These are phyloP conservation scores for Apiospora marii DNA, from an alignment of 2,329 filamentous ascomycete species.

Conservation along the genomic window DNA sequence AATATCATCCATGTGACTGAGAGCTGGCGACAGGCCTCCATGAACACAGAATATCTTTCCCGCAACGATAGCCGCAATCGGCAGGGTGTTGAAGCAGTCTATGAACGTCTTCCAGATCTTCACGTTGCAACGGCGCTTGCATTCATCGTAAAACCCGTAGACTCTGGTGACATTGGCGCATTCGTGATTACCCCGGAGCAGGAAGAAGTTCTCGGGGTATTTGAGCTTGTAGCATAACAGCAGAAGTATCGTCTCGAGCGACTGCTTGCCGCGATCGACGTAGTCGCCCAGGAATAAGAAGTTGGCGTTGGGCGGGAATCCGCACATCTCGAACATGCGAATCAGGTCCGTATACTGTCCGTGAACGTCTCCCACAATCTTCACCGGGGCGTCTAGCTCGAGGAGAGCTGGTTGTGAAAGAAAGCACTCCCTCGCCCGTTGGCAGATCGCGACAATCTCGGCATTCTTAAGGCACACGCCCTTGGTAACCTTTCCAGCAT, in stretches of 20 bases:
- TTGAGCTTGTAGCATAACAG: constrained; percentile 97
- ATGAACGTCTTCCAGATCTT: constrained; percentile 99
- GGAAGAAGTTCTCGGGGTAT: constrained; percentile 96
- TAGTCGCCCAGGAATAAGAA: constrained; percentile 96
- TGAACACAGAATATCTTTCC: constrained; percentile 99
- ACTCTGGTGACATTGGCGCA: constrained; percentile 96
- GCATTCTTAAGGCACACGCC: constrained; percentile 97
- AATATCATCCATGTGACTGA: constrained; percentile 98
- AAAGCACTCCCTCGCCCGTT: constrained; percentile 86
- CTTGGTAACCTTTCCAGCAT: constrained; percentile 97
- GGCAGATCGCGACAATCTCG: constrained; percentile 93
- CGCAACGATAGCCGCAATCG: constrained; percentile 95
- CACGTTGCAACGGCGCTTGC: constrained; percentile 94
- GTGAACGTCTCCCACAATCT: constrained; percentile 97
- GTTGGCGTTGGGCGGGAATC: constrained; percentile 90
- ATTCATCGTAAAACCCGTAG: constrained; percentile 98
- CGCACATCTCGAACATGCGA: constrained; percentile 98
- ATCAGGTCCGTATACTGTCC: constrained; percentile 97
- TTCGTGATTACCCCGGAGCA: constrained; percentile 93
- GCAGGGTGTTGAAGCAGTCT: constrained; percentile 94
- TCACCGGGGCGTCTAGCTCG: constrained; percentile 92
- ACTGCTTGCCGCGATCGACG: constrained; percentile 95
- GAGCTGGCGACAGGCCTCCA: constrained; percentile 88
- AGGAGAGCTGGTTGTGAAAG: constrained; percentile 90
- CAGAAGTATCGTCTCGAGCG: constrained; percentile 90